Conservation (phyloP, 441 rosid species). For the Euphorbia schlechtendalii region DNA sequence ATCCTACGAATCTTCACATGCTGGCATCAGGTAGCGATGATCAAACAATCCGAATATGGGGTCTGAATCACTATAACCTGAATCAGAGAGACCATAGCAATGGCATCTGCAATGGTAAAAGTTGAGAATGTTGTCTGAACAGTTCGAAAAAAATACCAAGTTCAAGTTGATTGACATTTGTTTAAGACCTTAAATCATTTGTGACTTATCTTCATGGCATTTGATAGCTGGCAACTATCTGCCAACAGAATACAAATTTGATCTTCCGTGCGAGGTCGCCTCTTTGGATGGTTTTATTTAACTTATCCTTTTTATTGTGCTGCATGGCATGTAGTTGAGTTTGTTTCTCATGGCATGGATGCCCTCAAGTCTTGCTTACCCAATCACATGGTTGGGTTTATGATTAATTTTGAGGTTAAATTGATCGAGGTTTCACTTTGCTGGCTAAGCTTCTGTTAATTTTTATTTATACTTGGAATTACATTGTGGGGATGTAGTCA, state of each 20-base stretch:
- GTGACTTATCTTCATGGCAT: constrained; percentile 8
- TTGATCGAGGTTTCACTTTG: too few species aligned
- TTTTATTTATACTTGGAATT: too few species aligned
- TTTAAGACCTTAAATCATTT: constrained; percentile 10
- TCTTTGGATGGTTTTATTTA: background rate
- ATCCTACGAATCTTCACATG: constrained; percentile 45
- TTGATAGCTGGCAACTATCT: constrained; percentile 14
- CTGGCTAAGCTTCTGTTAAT: too few species aligned
- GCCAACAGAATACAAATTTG: constrained; percentile 10
- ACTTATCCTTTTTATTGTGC: background rate
- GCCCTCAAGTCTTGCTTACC: background rate
- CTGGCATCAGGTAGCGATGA: constrained; percentile 62
- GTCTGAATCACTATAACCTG: constrained; percentile 29
- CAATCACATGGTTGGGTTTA: background rate
- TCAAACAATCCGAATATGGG: constrained; percentile 53
- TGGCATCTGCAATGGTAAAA: constrained; percentile 25
- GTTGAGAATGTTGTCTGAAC: constrained; percentile 7
- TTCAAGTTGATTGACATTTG: constrained; percentile 16
- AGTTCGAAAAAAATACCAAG: background rate
- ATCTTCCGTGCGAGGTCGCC: background rate
- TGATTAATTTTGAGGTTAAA: background rate
- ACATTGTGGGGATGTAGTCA: too few species aligned
- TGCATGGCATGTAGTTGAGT: background rate
- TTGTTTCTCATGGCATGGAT: background rate
- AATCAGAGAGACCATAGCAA: constrained; percentile 30